Percentiles rank a stretch among this genome's conserved stretches.
These are phyloP conservation scores for Aegilops umbellulata DNA, from an alignment of 176 grass and related monocot genomes.

Conservation along the genomic window DNA sequence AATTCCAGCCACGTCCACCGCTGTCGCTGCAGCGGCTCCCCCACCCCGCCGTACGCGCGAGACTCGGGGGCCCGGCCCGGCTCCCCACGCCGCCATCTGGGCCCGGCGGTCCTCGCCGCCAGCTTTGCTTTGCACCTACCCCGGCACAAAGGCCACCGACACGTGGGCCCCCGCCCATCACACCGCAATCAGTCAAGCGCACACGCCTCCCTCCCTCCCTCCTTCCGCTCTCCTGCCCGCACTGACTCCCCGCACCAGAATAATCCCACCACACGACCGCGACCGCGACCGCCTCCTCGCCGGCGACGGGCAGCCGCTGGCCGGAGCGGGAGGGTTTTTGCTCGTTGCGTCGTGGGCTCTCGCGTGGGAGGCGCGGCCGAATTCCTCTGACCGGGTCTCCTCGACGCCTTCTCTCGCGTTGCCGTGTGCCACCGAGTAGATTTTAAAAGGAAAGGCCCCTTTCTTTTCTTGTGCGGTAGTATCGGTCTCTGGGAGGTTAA, in stretches of 20 bases:
- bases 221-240: slow-evolving; percentile 5
- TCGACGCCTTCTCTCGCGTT: neutral
- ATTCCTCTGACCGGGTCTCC: slow-evolving; percentile 35
- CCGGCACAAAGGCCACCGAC: slow-evolving; percentile 35
- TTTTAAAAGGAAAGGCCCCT: slow-evolving; percentile 29
- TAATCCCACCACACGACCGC: neutral
- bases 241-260: slow-evolving; percentile 6
- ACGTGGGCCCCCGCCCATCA: slow-evolving; percentile 37
- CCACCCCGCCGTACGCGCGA: slow-evolving; percentile 4
- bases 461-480: slow-evolving; percentile 19
- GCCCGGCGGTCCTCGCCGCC: neutral
- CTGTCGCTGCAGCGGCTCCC: neutral
- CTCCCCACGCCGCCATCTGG: neutral
- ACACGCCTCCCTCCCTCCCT: neutral
- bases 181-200: slow-evolving; percentile 38
- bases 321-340: neutral
- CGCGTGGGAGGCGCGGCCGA: slow-evolving; percentile 10
- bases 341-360: neutral
- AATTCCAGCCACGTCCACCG: neutral
- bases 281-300: slow-evolving; percentile 5
- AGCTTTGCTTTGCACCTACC: slow-evolving; percentile 40
- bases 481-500: slow-evolving; percentile 6
- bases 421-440: slow-evolving; percentile 26
- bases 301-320: slow-evolving; percentile 27
- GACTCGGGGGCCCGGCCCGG: neutral